These are phyloP conservation scores for Dactylellina drechsleri DNA, from an alignment of 2,329 filamentous ascomycete species.

Conservation along the genomic window DNA sequence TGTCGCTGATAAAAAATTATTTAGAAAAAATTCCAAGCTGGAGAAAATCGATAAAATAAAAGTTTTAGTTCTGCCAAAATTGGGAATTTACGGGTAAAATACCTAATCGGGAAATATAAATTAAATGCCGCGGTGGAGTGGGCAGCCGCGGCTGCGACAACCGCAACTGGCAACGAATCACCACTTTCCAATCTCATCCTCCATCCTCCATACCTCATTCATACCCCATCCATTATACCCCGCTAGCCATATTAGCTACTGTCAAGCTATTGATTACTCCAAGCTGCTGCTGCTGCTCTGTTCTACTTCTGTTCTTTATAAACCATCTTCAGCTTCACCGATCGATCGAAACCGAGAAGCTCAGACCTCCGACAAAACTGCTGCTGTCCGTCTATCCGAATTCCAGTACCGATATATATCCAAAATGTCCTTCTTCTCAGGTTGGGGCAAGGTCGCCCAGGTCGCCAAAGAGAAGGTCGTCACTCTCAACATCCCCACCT, in stretches of 20 bases:
- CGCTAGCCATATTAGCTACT: conserved; percentile 7
- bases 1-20: too few species aligned
- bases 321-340: neutral
- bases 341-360: neutral
- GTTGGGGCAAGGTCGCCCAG: conserved; percentile 26
- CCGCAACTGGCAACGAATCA: conserved; percentile 25
- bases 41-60: conserved; percentile 23
- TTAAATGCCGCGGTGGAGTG: conserved; percentile 14
- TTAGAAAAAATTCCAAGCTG: neutral
- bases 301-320: neutral
- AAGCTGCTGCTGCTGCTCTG: neutral
- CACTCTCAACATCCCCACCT: conserved; percentile 39
- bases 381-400: neutral
- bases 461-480: conserved; percentile 39
- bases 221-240: neutral
- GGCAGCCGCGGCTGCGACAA: conserved; percentile 43
- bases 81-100: neutral
- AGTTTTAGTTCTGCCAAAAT: neutral
- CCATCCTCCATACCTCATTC: neutral
- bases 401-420: neutral
- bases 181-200: conserved; percentile 10
- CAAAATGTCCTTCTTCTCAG: conserved; percentile 38
- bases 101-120: conserved; percentile 25
- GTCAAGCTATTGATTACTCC: neutral
- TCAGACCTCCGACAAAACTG: too few species aligned